Conservation (phyloP, 768 basidiomycete genomes). For the Psilocybe azurescens region DNA sequence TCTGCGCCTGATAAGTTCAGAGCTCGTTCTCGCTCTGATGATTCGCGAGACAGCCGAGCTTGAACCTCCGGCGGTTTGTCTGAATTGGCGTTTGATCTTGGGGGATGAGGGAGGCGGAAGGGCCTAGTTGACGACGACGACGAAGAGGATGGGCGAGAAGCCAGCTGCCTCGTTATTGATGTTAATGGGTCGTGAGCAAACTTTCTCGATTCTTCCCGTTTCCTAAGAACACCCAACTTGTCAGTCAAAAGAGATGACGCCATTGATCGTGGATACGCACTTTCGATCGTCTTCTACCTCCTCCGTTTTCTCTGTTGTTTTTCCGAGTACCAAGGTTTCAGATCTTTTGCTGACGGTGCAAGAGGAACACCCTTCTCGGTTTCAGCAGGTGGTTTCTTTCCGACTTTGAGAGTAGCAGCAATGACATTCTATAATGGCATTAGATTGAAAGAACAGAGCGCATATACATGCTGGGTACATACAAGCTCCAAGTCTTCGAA, state of each 20-base stretch:
- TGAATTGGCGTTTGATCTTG: constrained; percentile 17
- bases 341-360: constrained; percentile 76
- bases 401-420: constrained; percentile 49
- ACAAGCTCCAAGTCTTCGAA: constrained; percentile 85
- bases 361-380: constrained; percentile 76
- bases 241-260: not conserved
- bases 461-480: constrained; percentile 14
- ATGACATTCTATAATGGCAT: constrained; percentile 54
- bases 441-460: not conserved
- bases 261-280: not conserved
- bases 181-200: constrained; percentile 73
- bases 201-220: constrained; percentile 68
- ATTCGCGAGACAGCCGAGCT: constrained; percentile 72
- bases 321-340: constrained; percentile 80
- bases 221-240: constrained; percentile 39
- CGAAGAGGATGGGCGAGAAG: constrained; percentile 41
- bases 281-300: constrained; percentile 39
- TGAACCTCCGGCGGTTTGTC: constrained; percentile 49
- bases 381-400: constrained; percentile 55
- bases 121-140: constrained; percentile 20
- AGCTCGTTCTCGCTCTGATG: constrained; percentile 76
- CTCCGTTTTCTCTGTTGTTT: constrained; percentile 27
- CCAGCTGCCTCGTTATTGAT: constrained; percentile 71
- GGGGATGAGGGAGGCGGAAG: constrained; percentile 23
- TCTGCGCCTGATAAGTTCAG: constrained; percentile 70